Percentiles rank a stretch among this genome's conserved stretches.
phyloP scores from a whole-genome alignment of 2,329 filamentous ascomycete genomes.

The Aaosphaeria arxii region DNA sequence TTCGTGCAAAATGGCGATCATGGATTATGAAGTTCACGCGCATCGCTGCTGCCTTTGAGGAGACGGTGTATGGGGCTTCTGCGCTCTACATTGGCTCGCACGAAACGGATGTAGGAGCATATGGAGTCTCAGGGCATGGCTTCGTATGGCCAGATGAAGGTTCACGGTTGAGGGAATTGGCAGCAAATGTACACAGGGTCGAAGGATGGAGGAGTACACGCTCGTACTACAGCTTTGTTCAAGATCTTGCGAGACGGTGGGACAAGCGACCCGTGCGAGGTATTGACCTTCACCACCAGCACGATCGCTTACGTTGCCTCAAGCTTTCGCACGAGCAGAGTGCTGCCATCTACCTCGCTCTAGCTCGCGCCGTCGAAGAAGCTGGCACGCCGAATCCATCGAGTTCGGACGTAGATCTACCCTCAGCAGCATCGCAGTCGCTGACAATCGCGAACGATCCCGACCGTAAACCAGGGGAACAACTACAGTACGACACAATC shows the following conservation, averaged over 20 bases:
- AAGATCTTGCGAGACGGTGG: conserved; percentile 46
- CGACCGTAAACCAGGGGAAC: conserved; percentile 17
- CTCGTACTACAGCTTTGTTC: conserved; percentile 93
- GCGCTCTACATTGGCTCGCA: conserved; percentile 82
- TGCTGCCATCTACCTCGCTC: conserved; percentile 79
- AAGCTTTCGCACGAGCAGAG: conserved; percentile 73
- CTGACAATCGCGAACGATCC: conserved; percentile 24
- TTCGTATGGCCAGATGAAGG: conserved; percentile 91
- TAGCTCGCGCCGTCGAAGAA: conserved; percentile 67
- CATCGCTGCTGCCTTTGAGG: conserved; percentile 90
- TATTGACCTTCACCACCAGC: conserved; percentile 87
- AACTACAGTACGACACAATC: conserved; percentile 38
- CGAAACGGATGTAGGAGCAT: conserved; percentile 49
- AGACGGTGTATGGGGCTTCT: conserved; percentile 89
- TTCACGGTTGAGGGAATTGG: conserved; percentile 78
- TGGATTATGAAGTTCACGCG: conserved; percentile 95
- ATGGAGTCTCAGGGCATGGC: conserved; percentile 73
- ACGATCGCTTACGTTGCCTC: conserved; percentile 82
- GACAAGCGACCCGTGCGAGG: conserved; percentile 63
- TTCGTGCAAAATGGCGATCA: conserved; percentile 87
- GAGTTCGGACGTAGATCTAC: conserved; percentile 16
- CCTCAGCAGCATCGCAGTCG: conserved; percentile 13
- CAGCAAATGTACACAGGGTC: conserved; percentile 86
- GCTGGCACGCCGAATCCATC: conserved; percentile 19
- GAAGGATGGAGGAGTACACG: conserved; percentile 96